Evolutionary conservation across 805 yeast species (phyloP).

Genomic region (Pichia kluyveri): DNA sequence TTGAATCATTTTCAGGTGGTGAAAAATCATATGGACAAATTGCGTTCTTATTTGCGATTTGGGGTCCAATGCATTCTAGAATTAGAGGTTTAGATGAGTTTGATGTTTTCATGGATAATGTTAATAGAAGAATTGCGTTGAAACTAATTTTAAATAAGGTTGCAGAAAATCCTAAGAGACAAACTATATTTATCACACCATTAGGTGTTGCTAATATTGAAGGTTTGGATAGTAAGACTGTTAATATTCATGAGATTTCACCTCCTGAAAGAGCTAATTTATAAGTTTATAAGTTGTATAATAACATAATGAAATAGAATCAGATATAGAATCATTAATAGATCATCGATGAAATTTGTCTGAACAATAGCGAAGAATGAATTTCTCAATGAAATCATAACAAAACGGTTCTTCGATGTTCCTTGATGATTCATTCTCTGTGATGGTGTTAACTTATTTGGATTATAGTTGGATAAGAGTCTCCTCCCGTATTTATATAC

Average conservation of each 20-base stretch:
- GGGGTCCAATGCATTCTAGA: conserved; percentile 87
- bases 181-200: conserved; percentile 89
- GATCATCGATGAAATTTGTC: too few species aligned
- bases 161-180: conserved; percentile 55
- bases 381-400: too few species aligned
- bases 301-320: too few species aligned
- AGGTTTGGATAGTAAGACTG: conserved; percentile 43
- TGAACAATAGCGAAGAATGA: too few species aligned
- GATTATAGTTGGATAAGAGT: too few species aligned
- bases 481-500: too few species aligned
- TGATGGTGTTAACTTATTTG: too few species aligned
- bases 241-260: conserved; percentile 53
- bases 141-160: conserved; percentile 63
- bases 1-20: conserved; percentile 89
- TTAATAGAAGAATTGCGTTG: conserved; percentile 75
- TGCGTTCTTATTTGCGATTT: conserved; percentile 76
- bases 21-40: conserved; percentile 93
- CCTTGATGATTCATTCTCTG: too few species aligned
- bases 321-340: too few species aligned
- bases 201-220: conserved; percentile 74
- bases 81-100: conserved; percentile 91
- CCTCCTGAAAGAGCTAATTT: conserved; percentile 25
- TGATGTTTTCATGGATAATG: conserved; percentile 96
- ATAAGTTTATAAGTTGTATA: neutral
- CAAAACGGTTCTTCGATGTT: too few species aligned